Evolutionary conservation across 2,329 filamentous ascomycete species (phyloP).

Genomic region (Verticillium dahliae): DNA sequence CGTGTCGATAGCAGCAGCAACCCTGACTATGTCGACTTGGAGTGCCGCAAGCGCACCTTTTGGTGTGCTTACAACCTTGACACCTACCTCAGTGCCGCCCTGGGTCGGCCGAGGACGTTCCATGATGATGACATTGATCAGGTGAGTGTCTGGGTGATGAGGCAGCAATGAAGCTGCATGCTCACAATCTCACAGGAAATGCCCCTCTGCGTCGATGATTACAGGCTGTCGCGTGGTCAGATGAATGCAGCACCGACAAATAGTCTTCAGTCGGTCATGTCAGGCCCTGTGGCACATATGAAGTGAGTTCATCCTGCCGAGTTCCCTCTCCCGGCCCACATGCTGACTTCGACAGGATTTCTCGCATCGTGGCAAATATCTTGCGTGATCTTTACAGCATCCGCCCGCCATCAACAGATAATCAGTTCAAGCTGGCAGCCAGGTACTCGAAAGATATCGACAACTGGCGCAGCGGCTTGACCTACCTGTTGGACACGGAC

Average conservation of each 20-base stretch:
- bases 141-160: not conserved
- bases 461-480: conserved; percentile 24
- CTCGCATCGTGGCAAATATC: conserved; percentile 25
- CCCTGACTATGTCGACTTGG: conserved; percentile 22
- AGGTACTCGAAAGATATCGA: conserved; percentile 20
- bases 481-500: conserved; percentile 30
- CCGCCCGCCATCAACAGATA: conserved; percentile 18
- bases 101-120: conserved; percentile 54
- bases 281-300: conserved; percentile 25
- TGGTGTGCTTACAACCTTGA: conserved; percentile 61
- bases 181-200: conserved; percentile 26
- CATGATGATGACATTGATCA: conserved; percentile 62
- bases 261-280: conserved; percentile 18
- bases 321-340: not conserved
- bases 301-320: conserved; percentile 15
- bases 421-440: conserved; percentile 17
- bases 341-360: conserved; percentile 14
- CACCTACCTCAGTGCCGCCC: conserved; percentile 55
- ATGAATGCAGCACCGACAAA: conserved; percentile 9
- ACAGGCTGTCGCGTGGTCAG: conserved; percentile 18
- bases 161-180: not conserved
- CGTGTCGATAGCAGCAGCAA: not conserved
- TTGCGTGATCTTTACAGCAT: conserved; percentile 27
- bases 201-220: conserved; percentile 46
- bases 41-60: conserved; percentile 40